Percentiles rank a stretch among this genome's conserved stretches.
These are phyloP conservation scores for Neoascochyta sp. DNA, from an alignment of 2,329 filamentous ascomycete genomes.

Conservation along the genomic window DNA sequence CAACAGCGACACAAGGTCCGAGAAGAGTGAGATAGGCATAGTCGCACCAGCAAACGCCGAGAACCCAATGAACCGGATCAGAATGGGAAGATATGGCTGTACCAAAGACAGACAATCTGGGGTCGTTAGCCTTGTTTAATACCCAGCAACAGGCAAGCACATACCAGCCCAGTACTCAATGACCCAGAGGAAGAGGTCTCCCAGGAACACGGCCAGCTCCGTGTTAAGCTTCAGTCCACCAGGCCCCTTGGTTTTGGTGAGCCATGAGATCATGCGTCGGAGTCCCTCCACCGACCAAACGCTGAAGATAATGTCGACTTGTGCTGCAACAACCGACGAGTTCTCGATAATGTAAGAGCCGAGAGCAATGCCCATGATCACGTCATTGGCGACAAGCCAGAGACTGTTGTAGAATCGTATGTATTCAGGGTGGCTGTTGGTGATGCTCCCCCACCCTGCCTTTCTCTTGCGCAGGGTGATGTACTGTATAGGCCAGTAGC, in stretches of 20 bases:
- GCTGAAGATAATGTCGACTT: constrained; percentile 71
- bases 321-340: constrained; percentile 73
- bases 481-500: constrained; percentile 98
- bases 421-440: constrained; percentile 92
- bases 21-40: constrained; percentile 94
- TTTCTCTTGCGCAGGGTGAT: constrained; percentile 84
- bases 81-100: constrained; percentile 72
- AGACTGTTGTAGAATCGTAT: constrained; percentile 98
- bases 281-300: constrained; percentile 86
- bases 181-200: constrained; percentile 95
- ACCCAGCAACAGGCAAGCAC: constrained; percentile 20
- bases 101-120: constrained; percentile 73
- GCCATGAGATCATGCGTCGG: constrained; percentile 84
- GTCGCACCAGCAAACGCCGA: constrained; percentile 94
- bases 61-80: constrained; percentile 91
- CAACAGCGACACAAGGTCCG: constrained; percentile 83
- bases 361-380: constrained; percentile 95
- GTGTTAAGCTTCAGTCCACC: constrained; percentile 93
- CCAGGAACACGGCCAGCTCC: constrained; percentile 88
- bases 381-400: constrained; percentile 97
- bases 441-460: constrained; percentile 91
- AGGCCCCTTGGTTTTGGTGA: constrained; percentile 77
- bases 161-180: constrained; percentile 94
- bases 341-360: constrained; percentile 98
- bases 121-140: constrained; percentile 7